Evolutionary conservation across 2,329 filamentous ascomycete species (phyloP).

Genomic region (Fusarium mundagurra): DNA sequence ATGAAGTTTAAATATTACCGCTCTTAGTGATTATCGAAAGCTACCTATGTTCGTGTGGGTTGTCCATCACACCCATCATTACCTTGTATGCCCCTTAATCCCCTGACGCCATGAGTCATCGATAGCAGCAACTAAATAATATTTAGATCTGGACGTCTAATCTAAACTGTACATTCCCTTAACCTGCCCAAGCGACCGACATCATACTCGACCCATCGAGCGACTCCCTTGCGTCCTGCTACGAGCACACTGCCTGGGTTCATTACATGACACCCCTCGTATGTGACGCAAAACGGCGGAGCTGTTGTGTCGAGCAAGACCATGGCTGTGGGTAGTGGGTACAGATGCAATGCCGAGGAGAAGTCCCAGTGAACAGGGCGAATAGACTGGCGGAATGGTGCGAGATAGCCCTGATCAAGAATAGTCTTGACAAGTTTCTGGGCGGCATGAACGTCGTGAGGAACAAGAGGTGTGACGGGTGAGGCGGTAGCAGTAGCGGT

Average conservation of each 20-base stretch:
- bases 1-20: background rate
- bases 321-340: constrained; percentile 86
- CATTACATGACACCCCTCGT: constrained; percentile 95
- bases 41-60: background rate
- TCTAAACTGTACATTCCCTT: constrained; percentile 69
- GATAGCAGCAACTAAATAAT: background rate
- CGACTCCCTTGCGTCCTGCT: constrained; percentile 72
- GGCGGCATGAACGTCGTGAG: constrained; percentile 67
- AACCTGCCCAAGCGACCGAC: constrained; percentile 69
- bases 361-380: constrained; percentile 94
- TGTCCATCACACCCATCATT: constrained; percentile 27
- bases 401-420: constrained; percentile 88
- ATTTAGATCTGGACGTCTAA: background rate
- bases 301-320: constrained; percentile 85
- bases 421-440: constrained; percentile 89
- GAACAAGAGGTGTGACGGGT: constrained; percentile 52
- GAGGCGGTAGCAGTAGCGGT: constrained; percentile 22
- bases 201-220: constrained; percentile 90
- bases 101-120: constrained; percentile 10
- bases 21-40: background rate
- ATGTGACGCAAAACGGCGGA: constrained; percentile 85
- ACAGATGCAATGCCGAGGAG: constrained; percentile 78
- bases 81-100: background rate
- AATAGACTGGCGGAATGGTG: constrained; percentile 82
- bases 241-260: constrained; percentile 86